A percentile compares a stretch with the other conserved stretches of the same genome.
These are phyloP conservation scores for Silene noctiflora DNA, from an alignment of 179 eudicot species.

Conservation along the genomic window DNA sequence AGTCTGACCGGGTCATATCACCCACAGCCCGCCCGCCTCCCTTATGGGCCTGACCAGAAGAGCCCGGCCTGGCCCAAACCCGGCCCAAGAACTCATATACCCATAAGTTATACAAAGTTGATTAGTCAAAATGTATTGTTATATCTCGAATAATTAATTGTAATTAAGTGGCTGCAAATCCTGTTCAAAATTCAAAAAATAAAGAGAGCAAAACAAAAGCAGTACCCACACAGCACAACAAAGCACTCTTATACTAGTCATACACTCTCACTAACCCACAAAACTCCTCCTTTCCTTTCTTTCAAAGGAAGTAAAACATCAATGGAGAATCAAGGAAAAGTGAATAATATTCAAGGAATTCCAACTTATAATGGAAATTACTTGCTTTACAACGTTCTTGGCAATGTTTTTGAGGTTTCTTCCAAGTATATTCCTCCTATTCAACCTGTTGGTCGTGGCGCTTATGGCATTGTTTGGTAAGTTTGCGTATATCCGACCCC, in stretches of 20 bases:
- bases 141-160: no score
- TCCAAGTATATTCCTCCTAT: slow-evolving; percentile 78
- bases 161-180: background rate
- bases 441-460: slow-evolving; percentile 86
- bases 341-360: slow-evolving; percentile 31
- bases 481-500: no score
- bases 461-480: slow-evolving; percentile 92
- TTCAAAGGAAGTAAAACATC: no score
- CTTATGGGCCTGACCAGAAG: no score
- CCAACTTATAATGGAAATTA: slow-evolving; percentile 57
- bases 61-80: no score
- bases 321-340: slow-evolving; percentile 22
- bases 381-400: slow-evolving; percentile 55
- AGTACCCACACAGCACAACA: background rate
- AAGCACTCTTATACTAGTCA: no score
- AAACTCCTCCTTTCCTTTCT: background rate
- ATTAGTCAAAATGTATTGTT: no score
- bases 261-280: background rate
- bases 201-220: background rate
- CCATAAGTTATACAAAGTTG: no score
- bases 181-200: slow-evolving; percentile 4
- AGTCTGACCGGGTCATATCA: no score
- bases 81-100: no score
- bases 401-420: slow-evolving; percentile 68
- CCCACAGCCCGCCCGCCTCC: no score